phyloP scores from a whole-genome alignment of 2,329 filamentous ascomycete genomes.

The Talaromyces marneffei region DNA sequence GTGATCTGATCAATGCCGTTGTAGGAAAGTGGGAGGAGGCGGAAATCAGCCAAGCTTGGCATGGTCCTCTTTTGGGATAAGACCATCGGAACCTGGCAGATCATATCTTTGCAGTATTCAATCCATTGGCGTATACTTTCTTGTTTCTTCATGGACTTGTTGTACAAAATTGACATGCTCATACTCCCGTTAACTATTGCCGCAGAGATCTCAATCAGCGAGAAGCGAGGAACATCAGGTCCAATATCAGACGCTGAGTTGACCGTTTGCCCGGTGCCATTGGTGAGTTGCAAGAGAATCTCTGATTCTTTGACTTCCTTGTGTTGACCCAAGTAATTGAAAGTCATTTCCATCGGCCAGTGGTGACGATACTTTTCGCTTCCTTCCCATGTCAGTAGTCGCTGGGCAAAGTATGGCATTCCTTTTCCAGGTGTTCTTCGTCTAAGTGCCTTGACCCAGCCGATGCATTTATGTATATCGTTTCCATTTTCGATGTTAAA shows the following conservation, averaged over 20 bases:
- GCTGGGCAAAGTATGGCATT: constrained; percentile 35
- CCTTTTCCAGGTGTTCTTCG: constrained; percentile 33
- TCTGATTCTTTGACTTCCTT: constrained; percentile 17
- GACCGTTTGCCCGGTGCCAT: constrained; percentile 12
- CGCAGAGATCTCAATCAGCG: constrained; percentile 17
- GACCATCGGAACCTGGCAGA: neutral
- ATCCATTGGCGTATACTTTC: constrained; percentile 14
- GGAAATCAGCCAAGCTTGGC: constrained; percentile 17
- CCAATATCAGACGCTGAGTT: constrained; percentile 13
- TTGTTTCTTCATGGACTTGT: constrained; percentile 13
- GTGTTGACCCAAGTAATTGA: constrained; percentile 22
- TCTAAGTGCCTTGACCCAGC: constrained; percentile 33
- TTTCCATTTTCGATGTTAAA: neutral
- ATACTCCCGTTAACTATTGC: constrained; percentile 13
- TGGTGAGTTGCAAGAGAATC: constrained; percentile 14
- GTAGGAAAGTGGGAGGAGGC: constrained; percentile 20
- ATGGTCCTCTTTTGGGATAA: neutral
- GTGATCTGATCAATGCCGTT: constrained; percentile 8
- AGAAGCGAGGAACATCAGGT: constrained; percentile 14
- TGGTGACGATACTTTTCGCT: constrained; percentile 17
- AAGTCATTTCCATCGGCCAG: constrained; percentile 20
- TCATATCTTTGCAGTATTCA: constrained; percentile 6
- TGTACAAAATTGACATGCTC: constrained; percentile 15
- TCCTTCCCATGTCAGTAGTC: constrained; percentile 27
- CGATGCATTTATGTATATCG: constrained; percentile 10